Evolutionary conservation across 495 filamentous ascomycete species (phyloP).

Genomic region (Penicillium coffeae): DNA sequence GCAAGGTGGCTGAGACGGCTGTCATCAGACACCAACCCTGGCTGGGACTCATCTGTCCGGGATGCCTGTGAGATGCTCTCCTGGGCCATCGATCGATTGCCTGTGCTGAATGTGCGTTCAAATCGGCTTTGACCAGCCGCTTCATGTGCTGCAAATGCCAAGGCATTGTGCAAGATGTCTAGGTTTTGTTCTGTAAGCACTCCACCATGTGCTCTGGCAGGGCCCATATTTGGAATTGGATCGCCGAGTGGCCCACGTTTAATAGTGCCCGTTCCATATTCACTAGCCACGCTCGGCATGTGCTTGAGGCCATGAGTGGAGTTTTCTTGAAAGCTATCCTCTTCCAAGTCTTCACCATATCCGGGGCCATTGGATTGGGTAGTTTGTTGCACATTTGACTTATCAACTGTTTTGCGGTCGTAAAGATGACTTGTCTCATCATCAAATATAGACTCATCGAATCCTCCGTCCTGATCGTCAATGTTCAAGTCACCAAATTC

Average conservation of each 20-base stretch:
- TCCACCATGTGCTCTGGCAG: constrained; percentile 33
- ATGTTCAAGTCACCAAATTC: constrained; percentile 54
- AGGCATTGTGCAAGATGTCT: constrained; percentile 72
- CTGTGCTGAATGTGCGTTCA: constrained; percentile 48
- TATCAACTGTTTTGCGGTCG: constrained; percentile 29
- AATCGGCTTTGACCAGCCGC: constrained; percentile 70
- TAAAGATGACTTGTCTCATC: constrained; percentile 54
- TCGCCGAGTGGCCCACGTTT: constrained; percentile 29
- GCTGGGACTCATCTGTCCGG: constrained; percentile 45
- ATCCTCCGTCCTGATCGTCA: constrained; percentile 51
- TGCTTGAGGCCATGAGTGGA: constrained; percentile 27
- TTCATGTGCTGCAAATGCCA: constrained; percentile 72
- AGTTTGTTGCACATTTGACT: constrained; percentile 10
- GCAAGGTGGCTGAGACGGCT: constrained; percentile 41
- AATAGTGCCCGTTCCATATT: constrained; percentile 22
- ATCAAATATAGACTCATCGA: constrained; percentile 81
- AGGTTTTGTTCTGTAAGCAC: constrained; percentile 57
- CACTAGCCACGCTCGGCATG: constrained; percentile 42
- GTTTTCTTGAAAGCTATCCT: constrained; percentile 14
- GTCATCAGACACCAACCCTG: constrained; percentile 45
- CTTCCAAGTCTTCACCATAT: constrained; percentile 7
- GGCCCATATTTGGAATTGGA: constrained; percentile 26
- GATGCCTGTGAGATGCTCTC: constrained; percentile 30
- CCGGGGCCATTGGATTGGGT: constrained; percentile 1
- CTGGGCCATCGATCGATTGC: constrained; percentile 34